These are phyloP conservation scores for Penicillium fimorum DNA, from an alignment of 495 filamentous ascomycete species.

Conservation along the genomic window DNA sequence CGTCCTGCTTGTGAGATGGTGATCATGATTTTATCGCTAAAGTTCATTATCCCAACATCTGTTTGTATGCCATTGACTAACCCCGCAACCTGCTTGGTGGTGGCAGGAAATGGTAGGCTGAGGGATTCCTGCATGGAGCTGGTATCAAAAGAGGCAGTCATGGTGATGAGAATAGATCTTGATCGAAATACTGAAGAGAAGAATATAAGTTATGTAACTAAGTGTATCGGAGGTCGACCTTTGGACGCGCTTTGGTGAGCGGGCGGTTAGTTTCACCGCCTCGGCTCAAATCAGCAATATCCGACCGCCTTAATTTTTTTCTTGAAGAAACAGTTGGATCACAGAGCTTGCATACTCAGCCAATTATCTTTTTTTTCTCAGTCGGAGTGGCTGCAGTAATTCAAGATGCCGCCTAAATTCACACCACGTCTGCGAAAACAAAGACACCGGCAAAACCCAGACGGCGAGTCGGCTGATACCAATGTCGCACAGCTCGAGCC, in stretches of 20 bases:
- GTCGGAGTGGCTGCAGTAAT: constrained; percentile 14
- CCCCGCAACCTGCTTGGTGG: constrained; percentile 63
- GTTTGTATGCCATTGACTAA: constrained; percentile 66
- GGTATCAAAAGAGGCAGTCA: constrained; percentile 33
- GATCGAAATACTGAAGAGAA: not conserved
- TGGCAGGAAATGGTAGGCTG: constrained; percentile 70
- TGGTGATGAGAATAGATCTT: constrained; percentile 14
- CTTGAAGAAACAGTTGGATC: constrained; percentile 17
- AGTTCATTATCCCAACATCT: constrained; percentile 65
- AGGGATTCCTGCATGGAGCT: constrained; percentile 35
- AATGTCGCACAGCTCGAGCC: constrained; percentile 73
- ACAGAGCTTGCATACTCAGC: not conserved
- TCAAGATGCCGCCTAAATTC: constrained; percentile 67
- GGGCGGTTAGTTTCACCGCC: constrained; percentile 25
- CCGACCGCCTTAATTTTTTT: constrained; percentile 33
- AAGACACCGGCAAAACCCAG: constrained; percentile 43
- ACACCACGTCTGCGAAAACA: constrained; percentile 80
- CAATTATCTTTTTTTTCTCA: constrained; percentile 18
- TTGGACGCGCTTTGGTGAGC: constrained; percentile 8
- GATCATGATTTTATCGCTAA: constrained; percentile 90
- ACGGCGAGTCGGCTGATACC: constrained; percentile 53
- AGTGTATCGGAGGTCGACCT: not conserved
- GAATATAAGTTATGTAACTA: not conserved
- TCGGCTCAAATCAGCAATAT: constrained; percentile 16
- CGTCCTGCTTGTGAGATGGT: constrained; percentile 84